Evolutionary conservation across 2,329 filamentous ascomycete species (phyloP), one percentile per base, ranked within the genome.

Genomic region (Dactylellina cionopaga): DNA sequence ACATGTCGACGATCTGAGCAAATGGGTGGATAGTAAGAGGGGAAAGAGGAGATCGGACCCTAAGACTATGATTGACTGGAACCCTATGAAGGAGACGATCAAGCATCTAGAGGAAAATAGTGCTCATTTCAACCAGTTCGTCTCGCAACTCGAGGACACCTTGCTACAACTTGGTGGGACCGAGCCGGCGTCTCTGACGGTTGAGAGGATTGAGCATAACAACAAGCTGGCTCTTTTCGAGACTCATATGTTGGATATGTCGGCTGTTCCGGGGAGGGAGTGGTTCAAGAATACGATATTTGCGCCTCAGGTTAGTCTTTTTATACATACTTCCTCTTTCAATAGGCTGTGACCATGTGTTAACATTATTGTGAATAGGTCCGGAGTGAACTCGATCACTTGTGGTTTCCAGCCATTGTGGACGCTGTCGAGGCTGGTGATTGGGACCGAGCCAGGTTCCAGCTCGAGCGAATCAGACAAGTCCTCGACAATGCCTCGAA

Each of bases 201-300:
- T 87, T 29, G 84, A 88, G 78, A 84, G 95, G n/a, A 81, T 89
- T 71, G 86, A 85, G 39, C 92, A 94, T 80, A 98, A 98, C 79
- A 85, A 86, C 62, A 87, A 88, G 74, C 89, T 97, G 86, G 87
- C 88, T 2, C 83, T 84, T 56, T 96, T 99, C 78, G 95, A 99
- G 79, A 90, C 89, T 6, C 84, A 91, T 78, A 81, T 99, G 56
- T 82, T 98, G 25, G 95, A 99, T 81, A 79, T 92, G 55, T 89
- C 88, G 74, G 92, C 92, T 69, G 90, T 96, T 3, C 91, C 91
- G 37, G 92, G 92, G 76, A 89, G 94, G 75, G 91, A 90, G 3
- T 95, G 98, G 81, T 99, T 92, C 84, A 96, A 96, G 80, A 95
- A 97, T 80, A 86, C 96, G 78, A 82, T 99, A 64, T 96, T 93